Conservation (phyloP, 441 rosid species). For the Gossypium trilobum region DNA sequence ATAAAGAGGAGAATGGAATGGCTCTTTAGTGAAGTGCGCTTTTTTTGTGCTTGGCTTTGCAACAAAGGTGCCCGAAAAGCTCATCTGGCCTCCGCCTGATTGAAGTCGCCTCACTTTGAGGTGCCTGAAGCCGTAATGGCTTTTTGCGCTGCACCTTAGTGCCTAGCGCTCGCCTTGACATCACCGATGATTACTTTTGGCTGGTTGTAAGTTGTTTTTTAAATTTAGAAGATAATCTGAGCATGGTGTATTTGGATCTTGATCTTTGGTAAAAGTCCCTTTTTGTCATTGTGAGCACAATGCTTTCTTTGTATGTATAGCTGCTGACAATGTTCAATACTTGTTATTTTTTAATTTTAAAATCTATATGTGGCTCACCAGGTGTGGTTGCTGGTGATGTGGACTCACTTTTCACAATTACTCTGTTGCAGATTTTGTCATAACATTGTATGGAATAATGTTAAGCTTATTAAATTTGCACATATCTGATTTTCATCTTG, state of each 20-base stretch:
- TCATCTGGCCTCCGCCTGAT: neutral
- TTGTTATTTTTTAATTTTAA: neutral
- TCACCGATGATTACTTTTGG: neutral
- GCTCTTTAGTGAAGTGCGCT: neutral
- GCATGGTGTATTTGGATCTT: neutral
- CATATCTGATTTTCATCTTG: conserved; percentile 3
- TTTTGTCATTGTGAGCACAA: neutral
- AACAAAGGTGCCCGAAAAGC: neutral
- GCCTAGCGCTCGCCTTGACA: neutral
- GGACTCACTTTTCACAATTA: neutral
- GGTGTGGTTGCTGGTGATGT: neutral
- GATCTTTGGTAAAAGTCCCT: neutral
- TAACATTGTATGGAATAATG: neutral
- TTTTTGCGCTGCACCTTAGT: neutral
- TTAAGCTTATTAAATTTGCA: neutral
- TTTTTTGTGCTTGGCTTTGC: neutral
- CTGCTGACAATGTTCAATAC: neutral
- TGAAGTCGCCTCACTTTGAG: neutral
- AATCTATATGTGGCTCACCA: neutral
- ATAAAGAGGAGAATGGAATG: neutral
- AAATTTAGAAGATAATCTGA: neutral
- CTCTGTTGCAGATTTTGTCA: neutral
- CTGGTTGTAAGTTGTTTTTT: neutral
- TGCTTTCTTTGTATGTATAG: neutral
- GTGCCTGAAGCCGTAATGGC: neutral